These are phyloP conservation scores for Penicillium canariense DNA, from an alignment of 495 filamentous ascomycete species.

Conservation along the genomic window DNA sequence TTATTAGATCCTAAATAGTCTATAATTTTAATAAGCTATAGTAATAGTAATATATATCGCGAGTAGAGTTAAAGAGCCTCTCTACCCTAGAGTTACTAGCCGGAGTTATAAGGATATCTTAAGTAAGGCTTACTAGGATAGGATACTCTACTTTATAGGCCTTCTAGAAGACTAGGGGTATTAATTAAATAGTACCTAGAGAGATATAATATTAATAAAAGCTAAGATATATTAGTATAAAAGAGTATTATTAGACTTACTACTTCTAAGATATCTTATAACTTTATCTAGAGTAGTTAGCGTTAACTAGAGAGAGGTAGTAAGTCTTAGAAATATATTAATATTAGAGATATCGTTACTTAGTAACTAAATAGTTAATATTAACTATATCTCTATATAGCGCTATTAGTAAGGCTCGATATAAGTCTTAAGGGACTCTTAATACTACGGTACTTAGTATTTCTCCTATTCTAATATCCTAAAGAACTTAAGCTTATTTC, in stretches of 20 bases:
- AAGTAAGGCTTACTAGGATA: background rate
- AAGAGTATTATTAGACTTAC: slow-evolving; percentile 1
- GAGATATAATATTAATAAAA: background rate
- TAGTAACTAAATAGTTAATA: no score
- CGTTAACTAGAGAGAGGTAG: background rate
- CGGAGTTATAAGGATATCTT: slow-evolving; percentile 9
- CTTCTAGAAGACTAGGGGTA: slow-evolving; percentile 3
- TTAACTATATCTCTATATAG: background rate
- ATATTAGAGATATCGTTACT: background rate
- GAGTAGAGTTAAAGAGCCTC: slow-evolving; percentile 18
- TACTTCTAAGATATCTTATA: slow-evolving; percentile 5
- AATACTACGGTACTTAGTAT: background rate
- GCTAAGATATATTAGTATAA: no score
- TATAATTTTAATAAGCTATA: background rate
- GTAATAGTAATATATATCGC: slow-evolving; percentile 16
- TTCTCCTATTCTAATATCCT: slow-evolving; percentile 10
- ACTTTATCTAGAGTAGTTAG: slow-evolving; percentile 5
- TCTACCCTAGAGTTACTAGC: slow-evolving; percentile 10
- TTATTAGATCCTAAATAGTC: slow-evolving; percentile 11
- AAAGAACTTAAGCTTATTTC: slow-evolving; percentile 27
- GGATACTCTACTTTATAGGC: slow-evolving; percentile 4
- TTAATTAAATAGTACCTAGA: background rate
- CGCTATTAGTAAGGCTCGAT: background rate
- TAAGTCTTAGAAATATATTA: background rate
- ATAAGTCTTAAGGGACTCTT: slow-evolving; percentile 1